A percentile compares a stretch with the other conserved stretches of the same genome.
phyloP scores from a whole-genome alignment of 768 basidiomycete species.

The Phaeotremella fagi region DNA sequence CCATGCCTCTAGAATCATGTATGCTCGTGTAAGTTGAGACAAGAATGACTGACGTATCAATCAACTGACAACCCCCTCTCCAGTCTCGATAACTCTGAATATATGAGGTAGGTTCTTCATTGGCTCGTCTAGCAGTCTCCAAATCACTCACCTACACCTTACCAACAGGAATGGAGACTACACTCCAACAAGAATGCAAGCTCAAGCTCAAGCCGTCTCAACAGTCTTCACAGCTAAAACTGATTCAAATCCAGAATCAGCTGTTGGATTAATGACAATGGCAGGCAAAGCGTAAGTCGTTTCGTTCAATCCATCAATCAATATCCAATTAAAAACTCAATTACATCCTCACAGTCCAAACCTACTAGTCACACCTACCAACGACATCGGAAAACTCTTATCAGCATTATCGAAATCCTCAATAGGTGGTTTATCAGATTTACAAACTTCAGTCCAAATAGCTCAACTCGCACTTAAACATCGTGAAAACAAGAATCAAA shows the following conservation, averaged over 20 bases:
- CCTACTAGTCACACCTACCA: slow-evolving; percentile 91
- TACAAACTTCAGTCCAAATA: slow-evolving; percentile 83
- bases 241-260: slow-evolving; percentile 94
- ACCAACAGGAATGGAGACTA: slow-evolving; percentile 45
- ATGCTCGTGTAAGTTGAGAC: slow-evolving; percentile 69
- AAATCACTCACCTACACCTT: too few species aligned
- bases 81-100: slow-evolving; percentile 90
- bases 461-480: slow-evolving; percentile 97
- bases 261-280: slow-evolving; percentile 97
- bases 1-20: slow-evolving; percentile 93
- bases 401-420: slow-evolving; percentile 65
- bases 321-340: background rate
- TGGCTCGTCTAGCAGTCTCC: slow-evolving; percentile 67
- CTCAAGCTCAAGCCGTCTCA: slow-evolving; percentile 86
- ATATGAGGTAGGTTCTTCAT: slow-evolving; percentile 60
- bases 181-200: slow-evolving; percentile 62
- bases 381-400: slow-evolving; percentile 88
- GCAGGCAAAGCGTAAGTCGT: slow-evolving; percentile 82
- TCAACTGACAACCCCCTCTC: slow-evolving; percentile 1
- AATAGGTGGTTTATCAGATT: slow-evolving; percentile 76
- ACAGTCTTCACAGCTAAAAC: slow-evolving; percentile 88
- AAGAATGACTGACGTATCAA: background rate
- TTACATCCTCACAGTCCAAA: slow-evolving; percentile 61
- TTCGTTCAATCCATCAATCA: too few species aligned
- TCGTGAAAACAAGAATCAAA: slow-evolving; percentile 94